Percentiles rank a stretch among this genome's conserved stretches.
Evolutionary conservation across 306 rosid species (phyloP).

Genomic region (Trifolium dubium): DNA sequence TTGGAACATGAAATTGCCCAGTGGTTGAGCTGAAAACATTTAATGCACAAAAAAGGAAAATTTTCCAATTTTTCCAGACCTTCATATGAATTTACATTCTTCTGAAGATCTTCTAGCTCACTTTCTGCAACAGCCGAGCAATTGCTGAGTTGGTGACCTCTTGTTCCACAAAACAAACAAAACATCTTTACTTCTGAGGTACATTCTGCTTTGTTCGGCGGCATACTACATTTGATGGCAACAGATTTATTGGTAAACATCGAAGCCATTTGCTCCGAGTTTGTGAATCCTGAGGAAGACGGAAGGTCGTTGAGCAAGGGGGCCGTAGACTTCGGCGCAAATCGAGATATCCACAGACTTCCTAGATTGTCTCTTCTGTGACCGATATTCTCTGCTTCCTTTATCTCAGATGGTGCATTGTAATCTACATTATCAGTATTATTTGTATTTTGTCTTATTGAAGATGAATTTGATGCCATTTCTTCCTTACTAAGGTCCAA

Average conservation of each 20-base stretch:
- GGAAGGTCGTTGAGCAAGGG: constrained; percentile 42
- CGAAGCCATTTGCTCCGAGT: constrained; percentile 62
- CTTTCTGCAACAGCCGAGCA: constrained; percentile 53
- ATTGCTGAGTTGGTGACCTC: constrained; percentile 65
- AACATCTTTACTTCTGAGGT: constrained; percentile 38
- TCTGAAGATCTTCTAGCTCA: constrained; percentile 60
- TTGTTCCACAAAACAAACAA: constrained; percentile 78
- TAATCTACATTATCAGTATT: constrained; percentile 50
- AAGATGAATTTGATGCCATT: constrained; percentile 58
- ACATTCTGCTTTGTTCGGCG: constrained; percentile 47
- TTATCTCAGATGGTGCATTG: constrained; percentile 45
- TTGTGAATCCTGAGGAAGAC: constrained; percentile 49
- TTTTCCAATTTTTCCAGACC: constrained; percentile 50
- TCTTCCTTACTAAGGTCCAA: constrained; percentile 46
- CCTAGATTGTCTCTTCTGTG: constrained; percentile 44
- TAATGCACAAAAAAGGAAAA: constrained; percentile 54
- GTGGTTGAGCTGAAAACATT: constrained; percentile 64
- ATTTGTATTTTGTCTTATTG: constrained; percentile 49
- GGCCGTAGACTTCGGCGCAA: constrained; percentile 52
- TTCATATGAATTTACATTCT: constrained; percentile 48
- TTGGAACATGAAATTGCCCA: constrained; percentile 74
- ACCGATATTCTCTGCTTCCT: constrained; percentile 41
- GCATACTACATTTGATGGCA: constrained; percentile 57
- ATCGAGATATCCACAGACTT: constrained; percentile 82
- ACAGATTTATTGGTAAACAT: constrained; percentile 69